Conservation (phyloP, 148 eudicot genomes). For the Drosera capensis region DNA sequence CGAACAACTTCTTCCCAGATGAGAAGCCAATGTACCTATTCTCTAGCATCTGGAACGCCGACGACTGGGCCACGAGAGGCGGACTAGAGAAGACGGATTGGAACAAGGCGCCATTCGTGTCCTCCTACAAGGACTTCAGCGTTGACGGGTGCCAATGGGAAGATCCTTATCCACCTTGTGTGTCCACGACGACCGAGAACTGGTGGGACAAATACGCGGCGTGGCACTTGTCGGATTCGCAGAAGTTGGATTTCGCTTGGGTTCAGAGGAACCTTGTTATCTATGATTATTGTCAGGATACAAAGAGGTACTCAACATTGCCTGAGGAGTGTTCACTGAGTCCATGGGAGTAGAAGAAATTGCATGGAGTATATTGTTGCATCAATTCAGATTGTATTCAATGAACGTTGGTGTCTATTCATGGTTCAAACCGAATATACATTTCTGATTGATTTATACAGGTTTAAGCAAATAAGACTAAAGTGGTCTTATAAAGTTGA, state of each 20-base stretch:
- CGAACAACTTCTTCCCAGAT: constrained; percentile 76
- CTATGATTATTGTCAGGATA: constrained; percentile 73
- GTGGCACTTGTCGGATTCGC: constrained; percentile 62
- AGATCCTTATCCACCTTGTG: constrained; percentile 80
- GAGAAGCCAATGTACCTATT: constrained; percentile 91
- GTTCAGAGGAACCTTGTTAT: constrained; percentile 63
- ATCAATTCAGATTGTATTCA: no score
- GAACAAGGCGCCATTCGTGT: constrained; percentile 80
- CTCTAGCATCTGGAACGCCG: constrained; percentile 97
- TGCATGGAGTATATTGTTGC: no score
- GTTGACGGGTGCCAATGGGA: constrained; percentile 91
- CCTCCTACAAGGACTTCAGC: constrained; percentile 71
- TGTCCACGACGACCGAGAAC: constrained; percentile 61
- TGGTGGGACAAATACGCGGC: constrained; percentile 93
- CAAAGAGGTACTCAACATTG: constrained; percentile 30
- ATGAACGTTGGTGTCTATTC: no score
- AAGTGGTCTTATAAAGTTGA: no score
- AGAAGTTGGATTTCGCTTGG: constrained; percentile 71
- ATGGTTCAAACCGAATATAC: no score
- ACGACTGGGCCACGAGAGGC: constrained; percentile 92
- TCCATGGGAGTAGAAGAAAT: no score
- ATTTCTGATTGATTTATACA: no score
- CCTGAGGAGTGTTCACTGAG: constrained; percentile 69
- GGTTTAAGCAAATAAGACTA: no score
- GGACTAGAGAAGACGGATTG: constrained; percentile 84